Evolutionary conservation across 495 filamentous ascomycete genomes (phyloP).

Genomic region (Hypoxylon perforatum): DNA sequence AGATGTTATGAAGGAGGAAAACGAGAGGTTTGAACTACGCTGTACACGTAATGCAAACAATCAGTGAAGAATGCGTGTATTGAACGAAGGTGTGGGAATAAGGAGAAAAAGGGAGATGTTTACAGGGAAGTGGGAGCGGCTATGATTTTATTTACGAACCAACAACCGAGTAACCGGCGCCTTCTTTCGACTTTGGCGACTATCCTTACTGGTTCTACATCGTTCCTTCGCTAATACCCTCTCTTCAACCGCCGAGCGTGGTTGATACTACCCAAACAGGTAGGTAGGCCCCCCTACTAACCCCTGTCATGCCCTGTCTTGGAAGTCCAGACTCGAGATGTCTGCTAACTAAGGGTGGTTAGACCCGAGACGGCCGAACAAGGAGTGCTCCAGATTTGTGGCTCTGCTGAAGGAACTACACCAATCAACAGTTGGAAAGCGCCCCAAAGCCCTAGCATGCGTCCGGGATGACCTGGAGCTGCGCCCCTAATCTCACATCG

Average conservation of each 20-base stretch:
- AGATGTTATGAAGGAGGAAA: constrained; percentile 24
- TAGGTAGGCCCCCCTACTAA: constrained; percentile 19
- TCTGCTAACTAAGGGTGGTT: constrained; percentile 28
- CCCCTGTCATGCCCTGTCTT: constrained; percentile 28
- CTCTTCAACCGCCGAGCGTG: constrained; percentile 17
- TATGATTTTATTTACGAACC: constrained; percentile 42
- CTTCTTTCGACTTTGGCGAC: constrained; percentile 17
- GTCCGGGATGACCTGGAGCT: constrained; percentile 22
- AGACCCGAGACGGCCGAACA: constrained; percentile 39
- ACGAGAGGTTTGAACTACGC: constrained; percentile 29
- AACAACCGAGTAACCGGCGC: constrained; percentile 35
- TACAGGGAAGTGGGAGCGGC: constrained; percentile 34
- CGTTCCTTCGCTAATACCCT: constrained; percentile 2
- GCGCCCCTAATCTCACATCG: constrained; percentile 42
- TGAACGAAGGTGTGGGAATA: constrained; percentile 42
- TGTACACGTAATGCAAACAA: constrained; percentile 36
- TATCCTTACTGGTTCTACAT: constrained; percentile 32
- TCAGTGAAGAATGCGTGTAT: constrained; percentile 27
- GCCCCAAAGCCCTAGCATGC: neutral
- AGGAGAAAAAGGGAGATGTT: constrained; percentile 25
- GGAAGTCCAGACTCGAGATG: constrained; percentile 35
- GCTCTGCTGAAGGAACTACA: constrained; percentile 27
- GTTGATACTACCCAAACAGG: constrained; percentile 24
- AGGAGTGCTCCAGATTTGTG: constrained; percentile 39
- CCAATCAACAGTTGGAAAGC: constrained; percentile 22